phyloP scores from a whole-genome alignment of 805 yeast species.

The Myxozyma lipomycoides region DNA sequence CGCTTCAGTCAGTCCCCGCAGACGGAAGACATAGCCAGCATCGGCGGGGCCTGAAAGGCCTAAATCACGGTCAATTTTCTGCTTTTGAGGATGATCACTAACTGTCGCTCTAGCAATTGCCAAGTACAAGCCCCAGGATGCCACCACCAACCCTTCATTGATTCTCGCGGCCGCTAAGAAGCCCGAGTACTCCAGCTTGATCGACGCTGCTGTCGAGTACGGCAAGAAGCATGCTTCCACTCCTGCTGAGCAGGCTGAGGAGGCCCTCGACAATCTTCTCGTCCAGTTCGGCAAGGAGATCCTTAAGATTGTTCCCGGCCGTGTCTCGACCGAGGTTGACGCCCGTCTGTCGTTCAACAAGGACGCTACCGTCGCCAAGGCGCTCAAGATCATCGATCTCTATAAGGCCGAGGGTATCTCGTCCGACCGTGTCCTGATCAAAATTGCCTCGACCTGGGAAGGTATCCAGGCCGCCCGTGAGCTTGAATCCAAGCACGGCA shows the following conservation, averaged over 20 bases:
- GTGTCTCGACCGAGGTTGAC: constrained; percentile 98
- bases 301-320: constrained; percentile 92
- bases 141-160: constrained; percentile 97
- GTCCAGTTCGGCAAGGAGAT: constrained; percentile 96
- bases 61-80: too few relatives aligned
- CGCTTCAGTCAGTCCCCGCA: background rate
- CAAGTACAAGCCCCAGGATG: constrained; percentile 97
- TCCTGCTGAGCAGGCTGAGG: constrained; percentile 57
- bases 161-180: constrained; percentile 93
- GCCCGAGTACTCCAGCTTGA: constrained; percentile 80
- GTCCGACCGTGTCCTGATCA: constrained; percentile 89
- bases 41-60: too few relatives aligned
- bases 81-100: background rate
- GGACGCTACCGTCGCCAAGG: constrained; percentile 90
- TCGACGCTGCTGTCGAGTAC: constrained; percentile 85
- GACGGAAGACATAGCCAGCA: too few relatives aligned
- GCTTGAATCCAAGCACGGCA: constrained; percentile 82
- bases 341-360: constrained; percentile 96
- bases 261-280: constrained; percentile 86
- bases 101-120: constrained; percentile 56
- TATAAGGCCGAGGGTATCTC: constrained; percentile 80
- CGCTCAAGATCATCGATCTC: constrained; percentile 79
- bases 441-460: constrained; percentile 97
- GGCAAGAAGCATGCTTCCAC: constrained; percentile 55
- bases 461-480: constrained; percentile 99